Base-by-base conservation (phyloP, 306 rosid species). In the Coriaria nepalensis region DNA sequence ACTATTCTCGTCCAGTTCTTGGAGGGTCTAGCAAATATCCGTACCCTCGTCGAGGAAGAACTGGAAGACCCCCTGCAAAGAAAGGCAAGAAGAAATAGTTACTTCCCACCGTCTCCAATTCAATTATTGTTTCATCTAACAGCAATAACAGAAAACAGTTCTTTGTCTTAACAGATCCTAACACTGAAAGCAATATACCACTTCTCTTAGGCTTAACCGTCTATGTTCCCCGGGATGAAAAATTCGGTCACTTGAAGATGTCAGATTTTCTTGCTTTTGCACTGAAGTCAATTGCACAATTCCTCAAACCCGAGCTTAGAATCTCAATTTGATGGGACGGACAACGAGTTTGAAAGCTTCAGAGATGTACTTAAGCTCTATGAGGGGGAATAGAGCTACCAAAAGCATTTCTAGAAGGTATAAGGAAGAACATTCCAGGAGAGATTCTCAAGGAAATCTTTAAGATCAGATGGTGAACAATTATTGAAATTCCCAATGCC, bases 21-120 rank as follows among this genome's bases (percentile, higher is more conserved):
- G 95, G 95, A 59, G 95, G 87, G 39, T 64, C 74, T 9, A 6
- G 37, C 12, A 36, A 45, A 33, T 68, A 63, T 33, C 93, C 95
- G 42, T 86, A 86, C 40, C 95, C 95, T 53, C 78, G 95, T 2
- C 63, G 95, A 13, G 83, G 87, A 32, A 75, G 95, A 71, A 86
- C 95, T 0, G 93, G 87, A 20, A 57, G 95, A 66, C 33, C 55
- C 40, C 54, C 77, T 37, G 7, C 82, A 1, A 45, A 39, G 9
- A 65, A 71, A 64, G 94, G 94, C 80, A 37, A 50, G n/a, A 20
- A 38, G 11, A 12, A 5, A 33, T 5, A 32, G 12, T 49, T 34
- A 9, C 11, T 29, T 9, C 35, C n/a, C 37, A 12, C n/a, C 4
- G 0, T 33, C 29, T 20, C 29, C 29, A 20, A 20, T 20, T 3